phyloP scores from a whole-genome alignment of 2,329 filamentous ascomycete genomes.

The Penicillium griseofulvum region DNA sequence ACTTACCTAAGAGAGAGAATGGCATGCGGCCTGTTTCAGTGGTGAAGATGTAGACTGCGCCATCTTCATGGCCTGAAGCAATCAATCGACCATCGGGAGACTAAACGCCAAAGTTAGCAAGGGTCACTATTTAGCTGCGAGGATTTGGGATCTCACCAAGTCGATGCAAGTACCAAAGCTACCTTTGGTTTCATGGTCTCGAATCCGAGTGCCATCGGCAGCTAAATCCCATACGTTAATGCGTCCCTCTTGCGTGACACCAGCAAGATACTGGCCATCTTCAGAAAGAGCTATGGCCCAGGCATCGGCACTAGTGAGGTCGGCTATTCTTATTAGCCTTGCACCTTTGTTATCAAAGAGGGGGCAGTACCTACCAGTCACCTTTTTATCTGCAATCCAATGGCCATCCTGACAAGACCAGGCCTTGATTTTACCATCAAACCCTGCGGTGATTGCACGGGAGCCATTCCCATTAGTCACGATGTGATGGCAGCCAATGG shows the following conservation, averaged over 20 bases:
- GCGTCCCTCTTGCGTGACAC: conserved; percentile 80
- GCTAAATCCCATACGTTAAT: conserved; percentile 82
- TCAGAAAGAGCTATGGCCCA: conserved; percentile 87
- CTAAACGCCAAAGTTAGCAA: conserved; percentile 32
- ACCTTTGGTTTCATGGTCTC: conserved; percentile 86
- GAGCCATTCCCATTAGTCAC: conserved; percentile 67
- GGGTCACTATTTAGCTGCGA: background rate
- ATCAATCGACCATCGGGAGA: conserved; percentile 76
- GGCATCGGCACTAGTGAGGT: conserved; percentile 59
- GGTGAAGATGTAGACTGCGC: conserved; percentile 90
- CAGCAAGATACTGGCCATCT: conserved; percentile 80
- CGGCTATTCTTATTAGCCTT: conserved; percentile 14
- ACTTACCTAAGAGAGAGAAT: conserved; percentile 75
- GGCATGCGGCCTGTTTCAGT: conserved; percentile 82
- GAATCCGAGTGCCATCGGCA: conserved; percentile 60
- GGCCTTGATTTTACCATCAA: conserved; percentile 81
- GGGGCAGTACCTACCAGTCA: conserved; percentile 40
- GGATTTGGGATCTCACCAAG: conserved; percentile 51
- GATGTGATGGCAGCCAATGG: conserved; percentile 87
- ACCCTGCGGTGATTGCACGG: conserved; percentile 78
- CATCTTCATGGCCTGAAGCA: conserved; percentile 89
- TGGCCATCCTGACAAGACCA: conserved; percentile 64
- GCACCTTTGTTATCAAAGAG: background rate
- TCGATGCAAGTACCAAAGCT: conserved; percentile 90
- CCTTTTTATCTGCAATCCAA: conserved; percentile 53